phyloP scores from a whole-genome alignment of 768 basidiomycete species.

The Crucibulum laeve region DNA sequence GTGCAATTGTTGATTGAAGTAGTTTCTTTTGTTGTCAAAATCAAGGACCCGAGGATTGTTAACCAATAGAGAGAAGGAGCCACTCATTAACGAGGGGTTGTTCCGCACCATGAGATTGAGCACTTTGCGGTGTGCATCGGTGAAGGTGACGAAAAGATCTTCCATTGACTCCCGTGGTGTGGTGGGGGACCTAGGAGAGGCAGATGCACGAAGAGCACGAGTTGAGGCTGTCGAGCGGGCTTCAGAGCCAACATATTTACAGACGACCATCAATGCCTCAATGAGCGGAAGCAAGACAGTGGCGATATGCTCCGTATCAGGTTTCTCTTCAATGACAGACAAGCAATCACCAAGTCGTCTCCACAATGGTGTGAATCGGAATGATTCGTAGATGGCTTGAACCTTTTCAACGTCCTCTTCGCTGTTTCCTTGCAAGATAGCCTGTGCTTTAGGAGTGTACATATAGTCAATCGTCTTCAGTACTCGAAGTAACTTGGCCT shows the following conservation, averaged over 20 bases:
- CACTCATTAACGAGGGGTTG: slow-evolving; percentile 96
- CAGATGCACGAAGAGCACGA: slow-evolving; percentile 56
- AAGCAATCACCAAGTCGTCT: slow-evolving; percentile 86
- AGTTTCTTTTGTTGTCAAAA: slow-evolving; percentile 99
- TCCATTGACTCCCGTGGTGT: slow-evolving; percentile 77
- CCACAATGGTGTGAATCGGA: slow-evolving; percentile 90
- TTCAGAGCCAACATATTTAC: slow-evolving; percentile 86
- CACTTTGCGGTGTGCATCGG: slow-evolving; percentile 88
- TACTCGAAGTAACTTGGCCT: slow-evolving; percentile 94
- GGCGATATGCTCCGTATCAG: slow-evolving; percentile 82
- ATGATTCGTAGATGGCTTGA: slow-evolving; percentile 84
- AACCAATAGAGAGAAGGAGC: slow-evolving; percentile 94
- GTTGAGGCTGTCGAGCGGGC: slow-evolving; percentile 35
- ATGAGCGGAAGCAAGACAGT: slow-evolving; percentile 92
- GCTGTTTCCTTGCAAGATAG: slow-evolving; percentile 29
- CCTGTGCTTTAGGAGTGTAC: slow-evolving; percentile 60
- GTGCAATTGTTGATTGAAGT: slow-evolving; percentile 90
- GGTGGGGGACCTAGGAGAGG: slow-evolving; percentile 66
- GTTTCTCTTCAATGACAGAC: slow-evolving; percentile 72
- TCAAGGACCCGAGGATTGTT: slow-evolving; percentile 96
- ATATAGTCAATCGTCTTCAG: slow-evolving; percentile 98
- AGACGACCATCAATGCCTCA: slow-evolving; percentile 97
- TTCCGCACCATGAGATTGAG: slow-evolving; percentile 98
- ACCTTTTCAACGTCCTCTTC: slow-evolving; percentile 75
- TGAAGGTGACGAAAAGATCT: slow-evolving; percentile 90